Conservation (phyloP, 2,329 filamentous ascomycete species). For the Diaporthe longicolla region DNA sequence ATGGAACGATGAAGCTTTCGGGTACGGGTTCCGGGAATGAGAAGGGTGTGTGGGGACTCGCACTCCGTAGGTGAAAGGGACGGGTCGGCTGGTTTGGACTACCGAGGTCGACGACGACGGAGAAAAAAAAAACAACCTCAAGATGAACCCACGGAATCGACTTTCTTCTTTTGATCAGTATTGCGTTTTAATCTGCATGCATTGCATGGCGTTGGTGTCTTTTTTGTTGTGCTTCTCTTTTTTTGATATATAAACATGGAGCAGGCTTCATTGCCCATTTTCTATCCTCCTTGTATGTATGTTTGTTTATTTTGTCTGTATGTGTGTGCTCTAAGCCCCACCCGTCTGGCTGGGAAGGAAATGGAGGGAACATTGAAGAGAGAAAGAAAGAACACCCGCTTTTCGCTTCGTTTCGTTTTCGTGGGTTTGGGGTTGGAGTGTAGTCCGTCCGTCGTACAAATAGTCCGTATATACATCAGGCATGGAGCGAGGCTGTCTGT, state of each 20-base stretch:
- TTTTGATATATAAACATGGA: constrained; percentile 27
- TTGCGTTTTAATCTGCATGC: constrained; percentile 36
- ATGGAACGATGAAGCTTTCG: too few relatives aligned
- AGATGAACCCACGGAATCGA: constrained; percentile 21
- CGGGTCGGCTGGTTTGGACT: background rate
- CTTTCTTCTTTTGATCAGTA: constrained; percentile 14
- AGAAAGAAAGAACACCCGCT: background rate
- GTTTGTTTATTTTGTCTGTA: background rate
- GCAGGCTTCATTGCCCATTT: constrained; percentile 36
- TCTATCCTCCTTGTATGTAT: background rate
- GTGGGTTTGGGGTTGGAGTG: constrained; percentile 7
- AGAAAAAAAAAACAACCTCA: background rate
- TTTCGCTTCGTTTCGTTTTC: constrained; percentile 5
- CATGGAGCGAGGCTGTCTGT: background rate
- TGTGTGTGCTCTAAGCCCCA: background rate
- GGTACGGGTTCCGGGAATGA: background rate
- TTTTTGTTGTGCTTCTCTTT: background rate
- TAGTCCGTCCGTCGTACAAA: background rate
- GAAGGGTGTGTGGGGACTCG: background rate
- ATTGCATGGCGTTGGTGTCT: constrained; percentile 38
- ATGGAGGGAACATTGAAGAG: too few relatives aligned
- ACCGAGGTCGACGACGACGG: constrained; percentile 8
- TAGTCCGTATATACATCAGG: constrained; percentile 14
- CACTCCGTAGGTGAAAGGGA: background rate
- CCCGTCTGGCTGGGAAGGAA: background rate